Evolutionary conservation across 495 filamentous ascomycete genomes (phyloP).

Genomic region (Penicillium salamii): DNA sequence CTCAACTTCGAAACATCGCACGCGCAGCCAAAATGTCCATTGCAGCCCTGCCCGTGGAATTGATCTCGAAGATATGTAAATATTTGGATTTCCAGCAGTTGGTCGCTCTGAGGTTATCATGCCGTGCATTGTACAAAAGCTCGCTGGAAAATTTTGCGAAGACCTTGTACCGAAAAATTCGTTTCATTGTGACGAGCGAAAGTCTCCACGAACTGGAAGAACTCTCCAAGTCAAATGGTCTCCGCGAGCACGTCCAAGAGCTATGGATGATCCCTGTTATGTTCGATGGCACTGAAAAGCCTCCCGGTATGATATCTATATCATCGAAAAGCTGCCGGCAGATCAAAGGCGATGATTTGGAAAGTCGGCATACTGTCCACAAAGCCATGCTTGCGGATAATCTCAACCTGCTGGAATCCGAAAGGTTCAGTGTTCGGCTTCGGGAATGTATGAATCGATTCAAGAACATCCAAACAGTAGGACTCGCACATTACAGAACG

Average conservation of each 20-base stretch:
- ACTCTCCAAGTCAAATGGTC: conserved; percentile 9
- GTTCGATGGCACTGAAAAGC: conserved; percentile 9
- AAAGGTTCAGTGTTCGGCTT: conserved; percentile 7
- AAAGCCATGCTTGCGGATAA: conserved; percentile 12
- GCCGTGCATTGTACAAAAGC: conserved; percentile 9
- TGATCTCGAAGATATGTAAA: conserved; percentile 15
- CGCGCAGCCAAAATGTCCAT: conserved; percentile 11
- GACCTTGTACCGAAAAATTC: conserved; percentile 10
- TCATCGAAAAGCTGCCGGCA: conserved; percentile 17
- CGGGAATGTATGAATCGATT: conserved; percentile 10
- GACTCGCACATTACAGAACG: conserved; percentile 12
- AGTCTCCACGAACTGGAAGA: conserved; percentile 15
- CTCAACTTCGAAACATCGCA: conserved; percentile 1
- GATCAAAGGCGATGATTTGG: conserved; percentile 10
- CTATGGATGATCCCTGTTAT: conserved; percentile 15
- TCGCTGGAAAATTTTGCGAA: conserved; percentile 12
- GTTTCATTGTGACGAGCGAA: conserved; percentile 20
- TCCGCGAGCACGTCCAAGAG: conserved; percentile 10
- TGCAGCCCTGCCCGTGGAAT: conserved; percentile 12
- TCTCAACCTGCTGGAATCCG: conserved; percentile 10
- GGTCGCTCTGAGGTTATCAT: conserved; percentile 17
- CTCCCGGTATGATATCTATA: conserved; percentile 9
- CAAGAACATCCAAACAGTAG: conserved; percentile 3
- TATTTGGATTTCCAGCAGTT: conserved; percentile 10
- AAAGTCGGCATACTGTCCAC: conserved; percentile 8